Conservation (phyloP, 345 rosid species). For the Erysimum cheiranthoides region DNA sequence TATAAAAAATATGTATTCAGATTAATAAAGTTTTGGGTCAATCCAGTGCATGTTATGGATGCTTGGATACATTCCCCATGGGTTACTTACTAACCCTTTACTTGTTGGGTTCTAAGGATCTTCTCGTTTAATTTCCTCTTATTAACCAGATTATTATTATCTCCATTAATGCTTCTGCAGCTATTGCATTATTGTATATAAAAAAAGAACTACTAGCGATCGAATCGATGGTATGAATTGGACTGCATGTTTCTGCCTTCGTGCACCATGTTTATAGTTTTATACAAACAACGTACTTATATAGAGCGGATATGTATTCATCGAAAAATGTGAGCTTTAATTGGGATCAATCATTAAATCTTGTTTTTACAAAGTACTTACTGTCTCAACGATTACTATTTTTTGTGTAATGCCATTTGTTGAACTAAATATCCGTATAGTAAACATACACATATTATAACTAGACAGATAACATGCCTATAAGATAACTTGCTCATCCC, state of each 20-base stretch:
- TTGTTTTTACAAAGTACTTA: not conserved
- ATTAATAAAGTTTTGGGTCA: slow-evolving; percentile 6
- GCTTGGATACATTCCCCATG: slow-evolving; percentile 33
- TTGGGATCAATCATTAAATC: not conserved
- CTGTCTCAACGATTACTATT: not conserved
- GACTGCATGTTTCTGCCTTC: slow-evolving; percentile 11
- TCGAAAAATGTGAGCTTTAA: not conserved
- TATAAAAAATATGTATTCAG: not conserved
- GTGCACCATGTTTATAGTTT: slow-evolving; percentile 4
- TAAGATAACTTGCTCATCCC: not conserved
- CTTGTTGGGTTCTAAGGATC: slow-evolving; percentile 14
- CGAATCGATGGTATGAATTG: not conserved
- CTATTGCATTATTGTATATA: not conserved
- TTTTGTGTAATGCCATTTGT: not conserved
- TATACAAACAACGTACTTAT: not conserved
- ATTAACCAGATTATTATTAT: not conserved
- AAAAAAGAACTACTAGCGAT: too few species aligned
- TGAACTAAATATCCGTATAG: not conserved
- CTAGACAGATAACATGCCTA: not conserved
- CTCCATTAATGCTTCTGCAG: slow-evolving; percentile 17
- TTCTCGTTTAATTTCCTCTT: slow-evolving; percentile 13
- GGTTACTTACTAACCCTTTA: slow-evolving; percentile 2
- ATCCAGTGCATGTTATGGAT: slow-evolving; percentile 19
- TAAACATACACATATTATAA: not conserved
- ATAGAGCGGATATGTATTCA: not conserved